Evolutionary conservation across 768 basidiomycete species (phyloP).

Genomic region (Russula virescens): DNA sequence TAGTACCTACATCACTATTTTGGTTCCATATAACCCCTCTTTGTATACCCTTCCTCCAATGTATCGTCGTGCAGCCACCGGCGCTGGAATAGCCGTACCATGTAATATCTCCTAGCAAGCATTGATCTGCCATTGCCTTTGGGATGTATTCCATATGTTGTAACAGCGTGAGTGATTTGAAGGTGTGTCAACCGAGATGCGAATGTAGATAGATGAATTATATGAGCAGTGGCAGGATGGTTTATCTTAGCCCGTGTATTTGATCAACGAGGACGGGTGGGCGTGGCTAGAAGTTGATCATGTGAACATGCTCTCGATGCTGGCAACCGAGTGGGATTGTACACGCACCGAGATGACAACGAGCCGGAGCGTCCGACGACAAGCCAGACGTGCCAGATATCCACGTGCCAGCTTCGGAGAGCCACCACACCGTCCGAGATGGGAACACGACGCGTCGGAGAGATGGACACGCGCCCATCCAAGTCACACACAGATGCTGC

Average conservation of each 20-base stretch:
- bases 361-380: neutral
- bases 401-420: constrained; percentile 27
- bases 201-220: neutral
- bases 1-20: constrained; percentile 22
- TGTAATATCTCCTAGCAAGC: constrained; percentile 18
- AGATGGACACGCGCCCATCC: constrained; percentile 49
- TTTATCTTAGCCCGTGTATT: neutral
- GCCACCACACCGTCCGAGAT: constrained; percentile 47
- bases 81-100: constrained; percentile 14
- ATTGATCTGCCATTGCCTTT: constrained; percentile 5
- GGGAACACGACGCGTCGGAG: constrained; percentile 52
- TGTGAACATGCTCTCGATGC: neutral
- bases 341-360: constrained; percentile 14
- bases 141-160: constrained; percentile 11
- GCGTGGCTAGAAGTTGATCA: neutral
- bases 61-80: constrained; percentile 10
- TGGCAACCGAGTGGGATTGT: neutral
- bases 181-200: neutral
- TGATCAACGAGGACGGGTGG: neutral
- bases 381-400: constrained; percentile 1
- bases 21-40: constrained; percentile 12
- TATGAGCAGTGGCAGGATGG: neutral
- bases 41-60: constrained; percentile 15
- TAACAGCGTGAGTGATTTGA: neutral
- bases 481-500: constrained; percentile 50